Base-by-base conservation (phyloP, 495 filamentous ascomycete species). In the Niebla homalea region DNA sequence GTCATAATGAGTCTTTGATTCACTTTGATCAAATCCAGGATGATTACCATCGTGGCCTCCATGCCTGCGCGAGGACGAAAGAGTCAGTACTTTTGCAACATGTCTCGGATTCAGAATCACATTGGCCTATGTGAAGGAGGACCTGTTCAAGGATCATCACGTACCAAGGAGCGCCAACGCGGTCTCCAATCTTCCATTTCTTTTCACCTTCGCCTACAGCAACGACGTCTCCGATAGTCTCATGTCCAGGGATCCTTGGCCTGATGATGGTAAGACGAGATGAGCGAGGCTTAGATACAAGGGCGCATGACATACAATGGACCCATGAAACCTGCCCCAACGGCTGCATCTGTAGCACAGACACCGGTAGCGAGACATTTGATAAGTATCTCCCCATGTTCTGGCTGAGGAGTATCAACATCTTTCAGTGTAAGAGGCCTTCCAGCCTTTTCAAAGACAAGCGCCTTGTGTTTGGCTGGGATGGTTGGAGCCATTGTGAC, bases 371-470 rank as follows among this genome's bases (percentile, higher is more conserved):
- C 65, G 23, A 59, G 56, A 36, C 62, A 52, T 42, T 83, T 80
- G 56, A 87, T 68, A 26, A 87, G 62, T 10, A 86, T 75, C 56
- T 86, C 69, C 44, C 80, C 80, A 0, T 69, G 52, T 4, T 79
- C 75, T 25, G 82, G 83, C 56, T 80, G 73, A 2, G 81, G 83
- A 11, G 80, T 80, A 41, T 82, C 77, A 5, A 84, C 58, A 52
- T 82, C 77, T 26, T 75, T 75, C 25, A 87, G 58, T 15, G 79
- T 84, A n/a, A 80, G 81, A 46, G 85, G 72, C 3, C 67, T 74
- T 20, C 82, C 83, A 4, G 80, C 80, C 58, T 82, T 72, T 62
- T 85, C 80, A 60, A 83, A 88, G 49, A 85, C 65, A 36, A 67
- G 66, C 23, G 81, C 84, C 65, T 83, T 85, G 60, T 85, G 76